Percentiles rank a stretch among this genome's conserved stretches.
These are phyloP conservation scores for Austroboletus rostrupii DNA, from an alignment of 1,284 basidiomycete species.

Conservation along the genomic window DNA sequence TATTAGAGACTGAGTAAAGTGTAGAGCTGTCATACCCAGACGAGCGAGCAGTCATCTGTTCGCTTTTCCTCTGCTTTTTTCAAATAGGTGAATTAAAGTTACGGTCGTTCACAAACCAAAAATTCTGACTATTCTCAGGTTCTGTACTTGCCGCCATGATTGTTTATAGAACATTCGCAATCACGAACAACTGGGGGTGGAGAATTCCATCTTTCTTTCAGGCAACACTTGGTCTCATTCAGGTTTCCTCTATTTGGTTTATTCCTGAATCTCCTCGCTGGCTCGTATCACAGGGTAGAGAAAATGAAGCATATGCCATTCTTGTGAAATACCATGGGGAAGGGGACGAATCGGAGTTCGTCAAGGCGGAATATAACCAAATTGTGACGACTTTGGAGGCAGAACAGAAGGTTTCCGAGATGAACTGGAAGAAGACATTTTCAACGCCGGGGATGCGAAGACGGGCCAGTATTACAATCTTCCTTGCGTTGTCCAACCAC, in stretches of 20 bases:
- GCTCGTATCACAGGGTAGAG: conserved; percentile 50
- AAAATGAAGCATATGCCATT: conserved; percentile 32
- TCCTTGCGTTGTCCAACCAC: conserved; percentile 12
- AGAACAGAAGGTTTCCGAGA: conserved; percentile 3
- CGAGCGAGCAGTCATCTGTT: too few relatives aligned
- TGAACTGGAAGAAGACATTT: neutral
- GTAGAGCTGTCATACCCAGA: too few relatives aligned
- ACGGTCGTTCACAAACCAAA: too few relatives aligned
- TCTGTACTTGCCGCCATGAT: too few relatives aligned
- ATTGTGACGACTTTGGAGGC: conserved; percentile 28
- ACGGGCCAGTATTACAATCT: conserved; percentile 5
- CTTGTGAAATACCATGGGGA: conserved; percentile 21
- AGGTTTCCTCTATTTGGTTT: conserved; percentile 44
- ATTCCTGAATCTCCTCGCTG: conserved; percentile 61
- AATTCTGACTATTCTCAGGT: too few relatives aligned
- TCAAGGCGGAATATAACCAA: conserved; percentile 14
- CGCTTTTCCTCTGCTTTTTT: too few relatives aligned
- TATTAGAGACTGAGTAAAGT: too few relatives aligned
- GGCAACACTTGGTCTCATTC: conserved; percentile 44
- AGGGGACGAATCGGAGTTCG: conserved; percentile 17
- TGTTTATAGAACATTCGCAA: too few relatives aligned
- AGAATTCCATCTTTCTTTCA: conserved; percentile 38
- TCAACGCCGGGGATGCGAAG: conserved; percentile 8
- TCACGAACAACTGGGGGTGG: conserved; percentile 42
- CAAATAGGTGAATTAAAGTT: too few relatives aligned